Percentiles rank a stretch among this genome's conserved stretches.
phyloP scores from a whole-genome alignment of 73 alveolate species.

The Stentor roeselii region DNA sequence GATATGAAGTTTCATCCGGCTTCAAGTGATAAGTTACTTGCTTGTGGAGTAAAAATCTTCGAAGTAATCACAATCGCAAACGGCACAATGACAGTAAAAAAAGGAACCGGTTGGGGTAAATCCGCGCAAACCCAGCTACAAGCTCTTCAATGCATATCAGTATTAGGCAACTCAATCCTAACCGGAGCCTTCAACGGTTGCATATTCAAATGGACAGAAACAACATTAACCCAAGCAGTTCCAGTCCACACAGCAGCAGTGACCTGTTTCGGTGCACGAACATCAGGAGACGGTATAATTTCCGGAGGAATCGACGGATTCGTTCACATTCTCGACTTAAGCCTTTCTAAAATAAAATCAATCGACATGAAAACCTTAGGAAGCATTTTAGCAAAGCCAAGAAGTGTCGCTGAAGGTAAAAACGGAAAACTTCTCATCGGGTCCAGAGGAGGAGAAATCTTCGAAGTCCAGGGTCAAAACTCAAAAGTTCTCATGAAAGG shows the following conservation, averaged over 20 bases:
- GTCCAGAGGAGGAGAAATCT: slow-evolving; percentile 96
- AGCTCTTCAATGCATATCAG: slow-evolving; percentile 84
- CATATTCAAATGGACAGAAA: slow-evolving; percentile 78
- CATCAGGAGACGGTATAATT: slow-evolving; percentile 84
- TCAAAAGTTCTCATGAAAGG: slow-evolving; percentile 80
- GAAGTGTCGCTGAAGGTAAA: slow-evolving; percentile 87
- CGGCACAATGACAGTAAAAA: slow-evolving; percentile 34
- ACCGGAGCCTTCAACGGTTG: slow-evolving; percentile 80
- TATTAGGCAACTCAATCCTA: slow-evolving; percentile 64
- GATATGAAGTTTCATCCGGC: slow-evolving; percentile 81
- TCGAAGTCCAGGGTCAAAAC: slow-evolving; percentile 61
- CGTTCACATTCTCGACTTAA: slow-evolving; percentile 67
- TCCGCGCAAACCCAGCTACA: slow-evolving; percentile 47
- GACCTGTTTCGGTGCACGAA: slow-evolving; percentile 66
- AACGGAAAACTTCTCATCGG: slow-evolving; percentile 92
- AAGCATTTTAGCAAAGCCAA: slow-evolving; percentile 70
- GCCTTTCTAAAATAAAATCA: slow-evolving; percentile 34
- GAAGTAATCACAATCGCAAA: not conserved
- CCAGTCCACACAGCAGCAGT: slow-evolving; percentile 87
- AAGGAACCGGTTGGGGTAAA: slow-evolving; percentile 91
- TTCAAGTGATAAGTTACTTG: slow-evolving; percentile 72
- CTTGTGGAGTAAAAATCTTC: slow-evolving; percentile 55
- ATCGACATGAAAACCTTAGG: slow-evolving; percentile 57
- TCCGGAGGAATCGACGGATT: slow-evolving; percentile 94
- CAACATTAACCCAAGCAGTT: slow-evolving; percentile 54